A percentile compares a stretch with the other conserved stretches of the same genome.
phyloP scores from a whole-genome alignment of 78 protist genomes.

The Parvularia atlantis region DNA sequence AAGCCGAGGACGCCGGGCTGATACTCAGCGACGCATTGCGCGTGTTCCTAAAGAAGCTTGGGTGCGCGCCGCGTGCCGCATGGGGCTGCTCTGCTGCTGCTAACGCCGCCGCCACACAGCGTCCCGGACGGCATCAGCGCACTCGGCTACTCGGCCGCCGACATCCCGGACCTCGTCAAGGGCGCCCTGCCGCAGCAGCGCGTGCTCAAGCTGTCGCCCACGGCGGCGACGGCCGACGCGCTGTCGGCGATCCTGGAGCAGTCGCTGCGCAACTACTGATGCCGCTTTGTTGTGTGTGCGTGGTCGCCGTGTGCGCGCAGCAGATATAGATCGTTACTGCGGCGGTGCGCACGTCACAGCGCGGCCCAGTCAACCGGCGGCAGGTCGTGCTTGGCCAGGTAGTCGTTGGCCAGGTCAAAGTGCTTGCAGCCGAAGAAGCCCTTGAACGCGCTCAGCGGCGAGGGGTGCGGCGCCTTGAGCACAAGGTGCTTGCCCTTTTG shows the following conservation, averaged over 20 bases:
- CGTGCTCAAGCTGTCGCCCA: too few relatives aligned
- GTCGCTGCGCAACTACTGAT: too few relatives aligned
- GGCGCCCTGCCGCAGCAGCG: constrained; percentile 8
- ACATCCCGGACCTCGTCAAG: constrained; percentile 7
- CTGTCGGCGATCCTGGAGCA: too few relatives aligned
- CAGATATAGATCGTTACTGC: too few relatives aligned
- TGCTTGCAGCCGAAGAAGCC: constrained; percentile 44
- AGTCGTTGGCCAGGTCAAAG: constrained; percentile 38
- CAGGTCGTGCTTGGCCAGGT: constrained; percentile 7
- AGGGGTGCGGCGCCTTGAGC: constrained; percentile 54
- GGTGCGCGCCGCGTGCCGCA: not conserved
- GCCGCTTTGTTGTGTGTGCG: too few relatives aligned
- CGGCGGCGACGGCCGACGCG: too few relatives aligned
- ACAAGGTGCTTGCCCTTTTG: constrained; percentile 11
- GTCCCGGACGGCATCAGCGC: not conserved
- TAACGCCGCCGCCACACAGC: too few relatives aligned
- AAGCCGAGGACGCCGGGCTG: too few relatives aligned
- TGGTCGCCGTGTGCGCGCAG: too few relatives aligned
- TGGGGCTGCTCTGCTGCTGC: not conserved
- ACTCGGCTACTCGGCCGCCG: not conserved
- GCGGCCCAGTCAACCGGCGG: constrained; percentile 46
- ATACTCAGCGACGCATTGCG: too few relatives aligned
- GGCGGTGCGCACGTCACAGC: too few relatives aligned
- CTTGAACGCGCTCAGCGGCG: constrained; percentile 30
- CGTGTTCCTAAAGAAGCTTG: too few relatives aligned